A percentile compares a stretch with the other conserved stretches of the same genome.
These are phyloP conservation scores for Taphrina wiesneri DNA, from an alignment of 1,139 yeast genomes.

Conservation along the genomic window DNA sequence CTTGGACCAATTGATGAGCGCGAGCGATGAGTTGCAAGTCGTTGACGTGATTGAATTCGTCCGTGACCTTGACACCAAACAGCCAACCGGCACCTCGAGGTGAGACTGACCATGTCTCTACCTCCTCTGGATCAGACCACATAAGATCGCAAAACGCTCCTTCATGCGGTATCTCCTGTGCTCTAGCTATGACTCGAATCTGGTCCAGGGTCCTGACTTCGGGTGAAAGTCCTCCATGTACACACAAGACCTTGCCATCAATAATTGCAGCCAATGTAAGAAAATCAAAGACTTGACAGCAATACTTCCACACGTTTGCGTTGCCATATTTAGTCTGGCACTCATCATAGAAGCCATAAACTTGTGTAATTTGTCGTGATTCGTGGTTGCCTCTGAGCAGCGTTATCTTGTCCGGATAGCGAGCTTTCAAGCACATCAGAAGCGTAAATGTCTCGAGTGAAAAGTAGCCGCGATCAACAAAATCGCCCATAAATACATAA, in stretches of 20 bases:
- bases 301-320: conserved; percentile 96
- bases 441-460: conserved; percentile 89
- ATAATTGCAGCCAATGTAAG: conserved; percentile 90
- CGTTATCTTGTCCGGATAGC: conserved; percentile 79
- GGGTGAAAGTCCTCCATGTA: conserved; percentile 97
- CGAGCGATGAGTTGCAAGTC: conserved; percentile 85
- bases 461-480: conserved; percentile 95
- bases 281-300: conserved; percentile 94
- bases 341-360: conserved; percentile 89
- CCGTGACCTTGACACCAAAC: conserved; percentile 87
- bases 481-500: conserved; percentile 87
- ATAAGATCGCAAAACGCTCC: conserved; percentile 97
- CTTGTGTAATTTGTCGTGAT: conserved; percentile 92
- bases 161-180: conserved; percentile 99
- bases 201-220: conserved; percentile 96
- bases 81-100: conserved; percentile 99
- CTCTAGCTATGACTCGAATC: conserved; percentile 87
- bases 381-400: conserved; percentile 93
- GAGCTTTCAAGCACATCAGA: conserved; percentile 82
- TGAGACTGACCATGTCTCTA: conserved; percentile 97
- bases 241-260: conserved; percentile 89
- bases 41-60: conserved; percentile 92
- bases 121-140: conserved; percentile 98
- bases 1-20: conserved; percentile 98
- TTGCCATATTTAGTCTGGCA: conserved; percentile 89